Conservation (phyloP, 2,329 filamentous ascomycete species). For the Diaporthe citri region DNA sequence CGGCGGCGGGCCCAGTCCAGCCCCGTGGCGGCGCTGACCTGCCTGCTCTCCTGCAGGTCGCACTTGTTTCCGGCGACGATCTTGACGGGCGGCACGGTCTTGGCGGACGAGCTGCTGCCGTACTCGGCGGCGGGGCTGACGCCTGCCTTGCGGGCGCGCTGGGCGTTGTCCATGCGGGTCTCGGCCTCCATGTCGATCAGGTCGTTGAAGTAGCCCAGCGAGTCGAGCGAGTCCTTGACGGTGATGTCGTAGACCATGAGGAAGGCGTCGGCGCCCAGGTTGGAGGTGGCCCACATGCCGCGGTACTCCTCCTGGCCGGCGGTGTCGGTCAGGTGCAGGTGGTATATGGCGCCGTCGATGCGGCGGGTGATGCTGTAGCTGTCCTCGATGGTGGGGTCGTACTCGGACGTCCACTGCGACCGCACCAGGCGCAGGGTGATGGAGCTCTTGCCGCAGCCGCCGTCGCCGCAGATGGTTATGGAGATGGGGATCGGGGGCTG, state of each 20-base stretch:
- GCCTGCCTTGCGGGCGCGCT: slow-evolving; percentile 61
- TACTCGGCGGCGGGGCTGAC: slow-evolving; percentile 47
- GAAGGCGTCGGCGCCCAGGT: slow-evolving; percentile 85
- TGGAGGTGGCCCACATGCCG: slow-evolving; percentile 85
- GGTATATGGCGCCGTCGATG: slow-evolving; percentile 85
- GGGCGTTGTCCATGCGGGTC: slow-evolving; percentile 73
- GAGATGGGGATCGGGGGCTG: slow-evolving; percentile 69
- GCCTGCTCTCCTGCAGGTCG: slow-evolving; percentile 78
- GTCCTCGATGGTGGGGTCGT: slow-evolving; percentile 86
- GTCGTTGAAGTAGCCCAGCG: slow-evolving; percentile 83
- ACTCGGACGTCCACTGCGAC: slow-evolving; percentile 86
- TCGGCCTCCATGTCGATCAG: slow-evolving; percentile 88
- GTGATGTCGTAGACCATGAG: slow-evolving; percentile 92
- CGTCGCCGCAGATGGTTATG: slow-evolving; percentile 89
- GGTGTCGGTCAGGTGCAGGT: slow-evolving; percentile 84
- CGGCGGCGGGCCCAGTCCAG: slow-evolving; percentile 81
- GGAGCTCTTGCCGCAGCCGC: slow-evolving; percentile 86
- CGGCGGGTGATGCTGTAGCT: slow-evolving; percentile 85
- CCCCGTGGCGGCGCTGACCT: slow-evolving; percentile 77
- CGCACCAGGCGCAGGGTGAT: slow-evolving; percentile 87
- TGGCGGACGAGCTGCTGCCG: slow-evolving; percentile 53
- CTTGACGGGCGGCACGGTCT: slow-evolving; percentile 79
- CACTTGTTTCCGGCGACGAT: slow-evolving; percentile 91
- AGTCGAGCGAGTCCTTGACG: slow-evolving; percentile 73
- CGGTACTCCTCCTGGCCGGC: slow-evolving; percentile 93